phyloP scores from a whole-genome alignment of 2,329 filamentous ascomycete genomes.

The Thielaviopsis musarum region DNA sequence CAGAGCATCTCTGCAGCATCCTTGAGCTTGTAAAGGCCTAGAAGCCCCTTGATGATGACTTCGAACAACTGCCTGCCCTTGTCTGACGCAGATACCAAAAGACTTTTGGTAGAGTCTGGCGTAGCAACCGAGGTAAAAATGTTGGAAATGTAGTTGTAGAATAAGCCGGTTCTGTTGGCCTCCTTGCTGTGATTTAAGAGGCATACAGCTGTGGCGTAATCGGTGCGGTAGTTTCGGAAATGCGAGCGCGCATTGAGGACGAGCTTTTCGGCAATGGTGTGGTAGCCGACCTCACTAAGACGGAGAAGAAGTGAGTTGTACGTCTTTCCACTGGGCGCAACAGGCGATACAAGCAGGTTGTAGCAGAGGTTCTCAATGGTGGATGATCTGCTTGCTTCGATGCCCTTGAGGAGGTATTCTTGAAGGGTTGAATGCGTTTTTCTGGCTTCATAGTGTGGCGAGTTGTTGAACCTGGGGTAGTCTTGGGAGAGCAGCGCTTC shows the following conservation, averaged over 20 bases:
- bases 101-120: neutral
- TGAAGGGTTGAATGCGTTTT: conserved; percentile 3
- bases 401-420: conserved; percentile 8
- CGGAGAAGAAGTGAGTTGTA: conserved; percentile 55
- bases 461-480: conserved; percentile 6
- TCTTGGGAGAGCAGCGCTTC: conserved; percentile 7
- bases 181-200: conserved; percentile 9
- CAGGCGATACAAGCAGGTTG: conserved; percentile 46
- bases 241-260: conserved; percentile 9
- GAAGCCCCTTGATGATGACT: conserved; percentile 29
- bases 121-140: neutral
- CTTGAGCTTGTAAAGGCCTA: conserved; percentile 29
- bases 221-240: conserved; percentile 5
- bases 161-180: conserved; percentile 7
- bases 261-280: conserved; percentile 34
- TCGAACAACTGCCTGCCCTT: conserved; percentile 21
- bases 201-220: conserved; percentile 9
- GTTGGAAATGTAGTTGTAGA: conserved; percentile 6
- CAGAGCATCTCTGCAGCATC: conserved; percentile 28
- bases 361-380: conserved; percentile 36
- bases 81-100: neutral
- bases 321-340: conserved; percentile 48
- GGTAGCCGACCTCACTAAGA: conserved; percentile 36
- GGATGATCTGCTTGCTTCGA: conserved; percentile 1
- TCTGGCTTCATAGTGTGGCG: neutral